Evolutionary conservation across 2,329 filamentous ascomycete genomes (phyloP).

Genomic region (Lasiodiplodia sp.): DNA sequence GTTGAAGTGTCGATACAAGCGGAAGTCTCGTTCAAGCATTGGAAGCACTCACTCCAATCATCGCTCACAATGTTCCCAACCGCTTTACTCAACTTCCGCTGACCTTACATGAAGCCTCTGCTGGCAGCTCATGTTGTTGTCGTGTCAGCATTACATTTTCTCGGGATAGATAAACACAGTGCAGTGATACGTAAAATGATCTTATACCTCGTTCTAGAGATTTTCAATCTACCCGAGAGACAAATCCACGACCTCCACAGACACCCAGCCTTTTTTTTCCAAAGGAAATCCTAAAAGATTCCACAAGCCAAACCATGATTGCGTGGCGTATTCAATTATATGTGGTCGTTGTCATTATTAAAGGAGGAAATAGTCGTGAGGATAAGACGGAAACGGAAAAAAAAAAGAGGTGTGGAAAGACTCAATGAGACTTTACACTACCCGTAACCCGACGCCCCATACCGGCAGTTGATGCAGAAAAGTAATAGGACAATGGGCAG

Average conservation of each 20-base stretch:
- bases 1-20: no score
- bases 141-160: no score
- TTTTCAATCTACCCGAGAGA: background rate
- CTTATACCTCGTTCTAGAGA: background rate
- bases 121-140: no score
- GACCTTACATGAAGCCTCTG: no score
- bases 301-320: constrained; percentile 6
- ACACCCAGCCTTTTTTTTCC: background rate
- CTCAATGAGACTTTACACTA: background rate
- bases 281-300: background rate
- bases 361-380: background rate
- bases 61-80: no score
- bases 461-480: constrained; percentile 15
- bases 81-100: no score
- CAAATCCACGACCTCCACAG: background rate
- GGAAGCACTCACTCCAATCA: no score
- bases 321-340: constrained; percentile 21
- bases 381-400: constrained; percentile 9
- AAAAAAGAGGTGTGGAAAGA: background rate
- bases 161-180: no score
- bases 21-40: no score
- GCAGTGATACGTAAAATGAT: background rate
- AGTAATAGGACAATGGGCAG: background rate
- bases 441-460: background rate
- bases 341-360: constrained; percentile 14